A percentile compares a stretch with the other conserved stretches of the same genome.
Evolutionary conservation across 306 rosid species (phyloP).

Genomic region (Casuarina cunninghamiana): DNA sequence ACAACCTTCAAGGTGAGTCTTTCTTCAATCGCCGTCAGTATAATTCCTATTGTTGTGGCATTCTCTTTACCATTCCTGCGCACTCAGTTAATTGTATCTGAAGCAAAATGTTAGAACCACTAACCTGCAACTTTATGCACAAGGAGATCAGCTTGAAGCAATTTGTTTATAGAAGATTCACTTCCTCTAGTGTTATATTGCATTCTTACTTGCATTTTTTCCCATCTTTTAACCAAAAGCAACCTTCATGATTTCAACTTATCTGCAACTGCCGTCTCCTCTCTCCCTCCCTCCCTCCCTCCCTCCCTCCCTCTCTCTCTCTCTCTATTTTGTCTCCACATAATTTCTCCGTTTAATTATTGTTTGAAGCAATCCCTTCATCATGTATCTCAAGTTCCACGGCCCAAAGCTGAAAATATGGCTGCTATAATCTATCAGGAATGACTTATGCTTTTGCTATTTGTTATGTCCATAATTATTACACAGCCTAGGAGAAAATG

Average conservation of each 20-base stretch:
- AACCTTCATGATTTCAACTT: neutral
- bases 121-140: neutral
- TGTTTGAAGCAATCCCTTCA: neutral
- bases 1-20: constrained; percentile 79
- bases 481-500: constrained; percentile 11
- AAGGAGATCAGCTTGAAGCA: neutral
- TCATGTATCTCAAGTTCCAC: neutral
- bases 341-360: neutral
- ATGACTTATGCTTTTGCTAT: neutral
- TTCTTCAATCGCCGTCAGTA: neutral
- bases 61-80: neutral
- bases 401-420: neutral
- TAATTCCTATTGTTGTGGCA: neutral
- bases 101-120: neutral
- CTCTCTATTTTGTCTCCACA: neutral
- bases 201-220: neutral
- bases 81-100: neutral
- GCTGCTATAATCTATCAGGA: neutral
- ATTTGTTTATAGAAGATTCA: neutral
- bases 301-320: neutral
- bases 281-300: too few species aligned
- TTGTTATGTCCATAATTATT: neutral
- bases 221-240: neutral
- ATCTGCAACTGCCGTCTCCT: too few species aligned
- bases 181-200: neutral